phyloP scores from a whole-genome alignment of 2,329 filamentous ascomycete species.

The Pseudogymnoascus sp. region DNA sequence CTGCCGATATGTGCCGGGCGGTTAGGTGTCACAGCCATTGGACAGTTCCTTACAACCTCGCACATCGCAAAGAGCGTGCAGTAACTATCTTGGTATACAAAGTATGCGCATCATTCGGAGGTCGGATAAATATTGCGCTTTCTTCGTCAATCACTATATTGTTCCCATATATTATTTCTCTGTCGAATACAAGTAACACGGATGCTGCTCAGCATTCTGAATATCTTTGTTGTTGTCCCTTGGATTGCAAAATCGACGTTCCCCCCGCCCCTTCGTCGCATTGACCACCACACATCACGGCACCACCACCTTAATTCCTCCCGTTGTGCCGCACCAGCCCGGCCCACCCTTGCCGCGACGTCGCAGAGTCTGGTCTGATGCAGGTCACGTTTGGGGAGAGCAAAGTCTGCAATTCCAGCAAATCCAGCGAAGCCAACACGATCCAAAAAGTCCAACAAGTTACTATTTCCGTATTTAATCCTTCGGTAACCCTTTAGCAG shows the following conservation, averaged over 20 bases:
- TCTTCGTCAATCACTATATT: background rate
- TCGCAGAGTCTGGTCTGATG: background rate
- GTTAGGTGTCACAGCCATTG: conserved; percentile 1
- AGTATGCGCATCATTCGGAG: background rate
- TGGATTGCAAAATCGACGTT: background rate
- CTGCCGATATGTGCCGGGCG: background rate
- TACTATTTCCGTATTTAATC: background rate
- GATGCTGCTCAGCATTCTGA: background rate
- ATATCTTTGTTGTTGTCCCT: background rate
- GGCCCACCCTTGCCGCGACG: conserved; percentile 6
- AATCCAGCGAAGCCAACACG: background rate
- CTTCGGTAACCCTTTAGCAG: background rate
- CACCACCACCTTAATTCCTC: background rate
- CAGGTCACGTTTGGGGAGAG: conserved; percentile 3
- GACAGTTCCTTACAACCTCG: background rate
- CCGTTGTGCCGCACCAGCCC: background rate
- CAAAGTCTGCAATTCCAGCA: background rate
- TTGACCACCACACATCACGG: conserved; percentile 1
- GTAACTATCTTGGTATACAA: conserved; percentile 1
- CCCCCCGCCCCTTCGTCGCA: background rate
- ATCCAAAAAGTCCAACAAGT: background rate
- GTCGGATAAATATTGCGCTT: background rate
- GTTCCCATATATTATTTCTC: background rate
- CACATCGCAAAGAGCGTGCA: background rate
- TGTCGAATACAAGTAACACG: background rate